phyloP scores from a whole-genome alignment of 2,329 filamentous ascomycete species.

The Pseudocercospora crystallina region DNA sequence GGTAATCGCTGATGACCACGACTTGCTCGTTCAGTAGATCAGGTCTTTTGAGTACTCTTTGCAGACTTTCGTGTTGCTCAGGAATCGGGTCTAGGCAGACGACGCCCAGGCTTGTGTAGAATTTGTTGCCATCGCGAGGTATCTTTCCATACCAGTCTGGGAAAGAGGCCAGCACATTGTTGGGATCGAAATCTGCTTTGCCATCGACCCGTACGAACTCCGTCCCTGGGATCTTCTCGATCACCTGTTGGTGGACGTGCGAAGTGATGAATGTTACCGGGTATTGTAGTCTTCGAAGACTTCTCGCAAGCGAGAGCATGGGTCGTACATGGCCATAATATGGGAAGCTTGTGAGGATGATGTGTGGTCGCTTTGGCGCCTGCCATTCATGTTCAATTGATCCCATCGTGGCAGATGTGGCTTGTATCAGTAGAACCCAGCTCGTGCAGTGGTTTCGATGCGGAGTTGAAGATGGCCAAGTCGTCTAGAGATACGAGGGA shows the following conservation, averaged over 20 bases:
- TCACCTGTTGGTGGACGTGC: conserved; percentile 35
- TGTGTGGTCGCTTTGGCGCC: conserved; percentile 5
- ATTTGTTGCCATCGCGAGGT: neutral
- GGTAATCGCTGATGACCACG: neutral
- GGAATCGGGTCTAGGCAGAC: neutral
- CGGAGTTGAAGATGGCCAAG: no score
- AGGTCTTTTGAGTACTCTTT: conserved; percentile 3
- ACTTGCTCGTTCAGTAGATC: neutral
- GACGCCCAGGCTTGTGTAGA: neutral
- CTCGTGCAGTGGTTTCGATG: no score
- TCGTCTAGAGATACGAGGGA: no score
- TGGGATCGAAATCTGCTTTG: conserved; percentile 25
- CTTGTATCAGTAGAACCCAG: no score
- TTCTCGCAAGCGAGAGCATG: conserved; percentile 34
- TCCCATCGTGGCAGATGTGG: no score
- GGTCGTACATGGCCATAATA: conserved; percentile 29
- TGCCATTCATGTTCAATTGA: no score
- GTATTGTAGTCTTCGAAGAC: conserved; percentile 43
- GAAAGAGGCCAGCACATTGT: conserved; percentile 27
- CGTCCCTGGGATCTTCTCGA: conserved; percentile 40
- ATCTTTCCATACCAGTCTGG: conserved; percentile 25
- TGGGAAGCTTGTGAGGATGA: conserved; percentile 24
- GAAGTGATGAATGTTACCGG: conserved; percentile 46
- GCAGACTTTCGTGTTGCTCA: conserved; percentile 4
- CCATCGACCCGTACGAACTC: conserved; percentile 35